Conservation (phyloP, 495 filamentous ascomycete genomes). For the Xylaria flabelliformis region DNA sequence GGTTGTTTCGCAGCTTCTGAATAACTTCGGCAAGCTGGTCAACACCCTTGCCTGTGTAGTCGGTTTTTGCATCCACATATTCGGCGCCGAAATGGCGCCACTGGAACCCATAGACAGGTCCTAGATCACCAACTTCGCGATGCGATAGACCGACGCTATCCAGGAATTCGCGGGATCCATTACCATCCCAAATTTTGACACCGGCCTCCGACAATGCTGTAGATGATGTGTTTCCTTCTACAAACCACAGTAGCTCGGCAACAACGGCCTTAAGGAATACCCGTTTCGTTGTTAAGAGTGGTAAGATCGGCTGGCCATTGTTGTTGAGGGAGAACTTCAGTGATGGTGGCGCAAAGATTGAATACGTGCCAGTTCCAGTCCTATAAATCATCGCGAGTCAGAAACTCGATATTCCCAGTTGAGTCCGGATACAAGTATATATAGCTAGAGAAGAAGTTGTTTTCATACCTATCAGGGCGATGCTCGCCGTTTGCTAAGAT, state of each 20-base stretch:
- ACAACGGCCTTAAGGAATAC: conserved; percentile 92
- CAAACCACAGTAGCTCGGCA: conserved; percentile 96
- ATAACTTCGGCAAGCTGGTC: conserved; percentile 91
- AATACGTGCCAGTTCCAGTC: conserved; percentile 90
- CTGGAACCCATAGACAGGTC: conserved; percentile 97
- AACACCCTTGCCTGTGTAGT: conserved; percentile 88
- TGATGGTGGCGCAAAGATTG: conserved; percentile 84
- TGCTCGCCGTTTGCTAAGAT: conserved; percentile 80
- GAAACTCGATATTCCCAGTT: neutral
- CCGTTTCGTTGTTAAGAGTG: conserved; percentile 94
- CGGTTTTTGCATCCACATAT: conserved; percentile 77
- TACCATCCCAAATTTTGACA: conserved; percentile 98
- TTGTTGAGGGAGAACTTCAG: conserved; percentile 84
- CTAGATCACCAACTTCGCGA: conserved; percentile 85
- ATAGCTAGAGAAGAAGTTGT: no score
- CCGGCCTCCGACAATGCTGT: conserved; percentile 73
- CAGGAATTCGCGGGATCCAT: conserved; percentile 87
- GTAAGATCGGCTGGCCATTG: conserved; percentile 68
- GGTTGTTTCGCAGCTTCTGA: conserved; percentile 76
- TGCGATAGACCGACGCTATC: conserved; percentile 80
- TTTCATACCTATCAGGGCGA: conserved; percentile 72
- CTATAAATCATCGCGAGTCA: conserved; percentile 37
- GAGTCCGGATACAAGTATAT: neutral
- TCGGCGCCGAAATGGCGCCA: conserved; percentile 97
- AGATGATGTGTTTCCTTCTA: conserved; percentile 81